Evolutionary conservation across 2,329 filamentous ascomycete species (phyloP).

Genomic region (Fusarium sp.): DNA sequence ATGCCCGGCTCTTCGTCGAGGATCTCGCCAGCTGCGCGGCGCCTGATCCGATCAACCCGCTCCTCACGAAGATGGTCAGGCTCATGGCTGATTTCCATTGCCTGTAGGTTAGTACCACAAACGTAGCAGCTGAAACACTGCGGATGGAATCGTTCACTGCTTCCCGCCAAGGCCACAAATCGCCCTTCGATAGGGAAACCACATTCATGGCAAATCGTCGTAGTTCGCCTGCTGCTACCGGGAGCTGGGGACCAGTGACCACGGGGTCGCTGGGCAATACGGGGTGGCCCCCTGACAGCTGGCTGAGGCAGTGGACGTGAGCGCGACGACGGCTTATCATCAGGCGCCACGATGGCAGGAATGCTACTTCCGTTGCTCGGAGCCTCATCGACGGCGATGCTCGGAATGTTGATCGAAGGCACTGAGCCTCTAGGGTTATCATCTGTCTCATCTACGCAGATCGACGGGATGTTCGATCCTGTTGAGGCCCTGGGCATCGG

Average conservation of each 20-base stretch:
- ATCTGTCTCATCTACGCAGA: constrained; percentile 54
- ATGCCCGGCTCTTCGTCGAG: constrained; percentile 74
- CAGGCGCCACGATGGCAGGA: constrained; percentile 65
- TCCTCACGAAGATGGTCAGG: constrained; percentile 79
- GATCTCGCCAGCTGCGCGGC: constrained; percentile 71
- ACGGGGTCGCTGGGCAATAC: constrained; percentile 59
- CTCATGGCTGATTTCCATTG: constrained; percentile 96
- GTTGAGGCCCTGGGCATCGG: constrained; percentile 51
- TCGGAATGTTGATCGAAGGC: constrained; percentile 64
- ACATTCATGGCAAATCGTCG: constrained; percentile 88
- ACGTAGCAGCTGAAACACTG: constrained; percentile 92
- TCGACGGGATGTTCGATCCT: constrained; percentile 54
- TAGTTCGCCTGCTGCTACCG: constrained; percentile 64
- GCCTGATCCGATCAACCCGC: constrained; percentile 80
- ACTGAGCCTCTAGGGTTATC: constrained; percentile 42
- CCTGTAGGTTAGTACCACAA: constrained; percentile 90
- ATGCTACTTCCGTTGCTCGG: constrained; percentile 52
- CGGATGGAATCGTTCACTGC: constrained; percentile 85
- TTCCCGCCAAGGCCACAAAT: constrained; percentile 86
- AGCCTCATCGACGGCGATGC: constrained; percentile 61
- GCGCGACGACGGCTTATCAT: constrained; percentile 52
- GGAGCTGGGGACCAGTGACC: constrained; percentile 74
- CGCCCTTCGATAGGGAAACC: constrained; percentile 88
- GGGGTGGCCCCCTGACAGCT: constrained; percentile 53
- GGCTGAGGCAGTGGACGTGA: constrained; percentile 63